A percentile compares a stretch with the other conserved stretches of the same genome.
These are phyloP conservation scores for Beta macrorhiza DNA, from an alignment of 179 eudicot species.

Conservation along the genomic window DNA sequence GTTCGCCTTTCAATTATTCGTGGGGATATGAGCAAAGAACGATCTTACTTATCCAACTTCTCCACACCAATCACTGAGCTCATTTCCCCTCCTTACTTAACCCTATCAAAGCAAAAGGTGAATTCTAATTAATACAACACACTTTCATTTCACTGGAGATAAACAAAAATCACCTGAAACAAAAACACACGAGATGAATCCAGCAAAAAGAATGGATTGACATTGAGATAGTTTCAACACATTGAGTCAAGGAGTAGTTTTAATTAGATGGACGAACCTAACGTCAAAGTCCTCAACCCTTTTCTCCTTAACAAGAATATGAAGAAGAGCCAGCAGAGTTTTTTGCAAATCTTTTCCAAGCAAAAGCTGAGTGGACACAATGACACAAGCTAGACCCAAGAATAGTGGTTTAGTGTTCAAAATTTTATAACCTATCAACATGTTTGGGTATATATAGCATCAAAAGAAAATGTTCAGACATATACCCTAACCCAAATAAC, in stretches of 20 bases:
- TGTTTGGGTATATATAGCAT: not conserved
- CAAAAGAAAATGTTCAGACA: no score
- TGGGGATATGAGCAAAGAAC: conserved; percentile 16
- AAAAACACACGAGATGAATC: not conserved
- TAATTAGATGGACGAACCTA: no score
- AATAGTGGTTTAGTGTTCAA: not conserved
- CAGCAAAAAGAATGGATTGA: not conserved
- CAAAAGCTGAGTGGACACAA: not conserved
- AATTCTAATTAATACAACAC: conserved; percentile 17
- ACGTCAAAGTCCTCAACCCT: not conserved
- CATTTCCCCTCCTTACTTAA: conserved; percentile 22
- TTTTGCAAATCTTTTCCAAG: not conserved
- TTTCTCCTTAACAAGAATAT: not conserved
- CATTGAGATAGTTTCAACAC: not conserved
- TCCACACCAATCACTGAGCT: conserved; percentile 26
- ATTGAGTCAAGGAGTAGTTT: not conserved
- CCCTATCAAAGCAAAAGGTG: conserved; percentile 15
- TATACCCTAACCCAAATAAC: no score
- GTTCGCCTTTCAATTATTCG: conserved; percentile 57
- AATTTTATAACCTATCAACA: not conserved
- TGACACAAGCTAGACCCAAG: not conserved
- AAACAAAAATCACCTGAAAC: not conserved
- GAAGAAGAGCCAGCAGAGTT: not conserved
- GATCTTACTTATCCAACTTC: conserved; percentile 26
- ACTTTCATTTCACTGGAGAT: not conserved